Percentiles rank a stretch among this genome's conserved stretches.
phyloP scores from a whole-genome alignment of 202 grass and related monocot genomes.

The Dendrocalamus latiflorus region DNA sequence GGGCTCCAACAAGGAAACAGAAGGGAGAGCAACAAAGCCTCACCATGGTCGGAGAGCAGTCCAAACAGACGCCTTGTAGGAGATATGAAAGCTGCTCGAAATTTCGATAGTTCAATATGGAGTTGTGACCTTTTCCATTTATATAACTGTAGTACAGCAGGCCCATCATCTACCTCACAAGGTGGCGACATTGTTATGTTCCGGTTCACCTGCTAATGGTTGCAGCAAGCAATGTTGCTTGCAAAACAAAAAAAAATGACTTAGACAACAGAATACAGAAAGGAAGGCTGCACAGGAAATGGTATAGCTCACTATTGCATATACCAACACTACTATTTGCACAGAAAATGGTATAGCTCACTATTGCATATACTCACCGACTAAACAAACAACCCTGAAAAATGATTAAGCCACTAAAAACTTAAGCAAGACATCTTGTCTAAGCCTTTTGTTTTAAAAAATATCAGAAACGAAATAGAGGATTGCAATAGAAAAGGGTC shows the following conservation, averaged over 20 bases:
- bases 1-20: neutral
- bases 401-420: constrained; percentile 6
- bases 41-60: constrained; percentile 53
- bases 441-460: neutral
- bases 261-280: constrained; percentile 12
- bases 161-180: constrained; percentile 52
- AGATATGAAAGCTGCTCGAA: constrained; percentile 81
- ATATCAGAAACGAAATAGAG: neutral
- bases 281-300: constrained; percentile 4
- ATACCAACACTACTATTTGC: neutral
- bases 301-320: neutral
- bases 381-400: neutral
- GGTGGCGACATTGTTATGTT: constrained; percentile 30
- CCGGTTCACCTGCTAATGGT: constrained; percentile 32
- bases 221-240: constrained; percentile 34
- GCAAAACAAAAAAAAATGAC: constrained; percentile 5
- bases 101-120: constrained; percentile 58
- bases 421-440: neutral
- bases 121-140: constrained; percentile 50
- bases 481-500: neutral
- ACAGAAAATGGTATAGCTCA: constrained; percentile 1
- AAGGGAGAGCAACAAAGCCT: constrained; percentile 46
- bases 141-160: constrained; percentile 64
- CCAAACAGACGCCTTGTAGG: constrained; percentile 59
- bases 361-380: neutral